A percentile compares a stretch with the other conserved stretches of the same genome.
Conservation (phyloP, 345 rosid species). For the Murraya koenigii region DNA sequence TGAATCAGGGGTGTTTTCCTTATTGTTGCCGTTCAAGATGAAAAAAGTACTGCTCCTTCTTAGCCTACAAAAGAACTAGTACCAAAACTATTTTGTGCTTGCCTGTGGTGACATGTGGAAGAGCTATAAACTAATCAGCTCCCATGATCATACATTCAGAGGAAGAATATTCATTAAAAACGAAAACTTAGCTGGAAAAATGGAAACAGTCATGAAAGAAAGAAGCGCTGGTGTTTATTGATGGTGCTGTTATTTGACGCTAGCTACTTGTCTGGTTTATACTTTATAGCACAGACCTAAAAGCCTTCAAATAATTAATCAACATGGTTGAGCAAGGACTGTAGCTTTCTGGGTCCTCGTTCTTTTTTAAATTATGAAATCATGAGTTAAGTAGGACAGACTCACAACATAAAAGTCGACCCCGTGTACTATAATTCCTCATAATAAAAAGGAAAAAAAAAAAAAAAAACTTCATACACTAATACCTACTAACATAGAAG, state of each 20-base stretch:
- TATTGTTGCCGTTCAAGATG: too few species aligned
- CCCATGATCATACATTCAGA: constrained; percentile 2
- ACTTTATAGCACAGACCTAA: background rate
- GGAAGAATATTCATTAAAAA: constrained; percentile 15
- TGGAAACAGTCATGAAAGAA: background rate
- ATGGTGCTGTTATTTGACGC: constrained; percentile 14
- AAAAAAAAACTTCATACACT: too few species aligned
- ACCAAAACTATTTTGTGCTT: background rate
- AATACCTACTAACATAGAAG: too few species aligned
- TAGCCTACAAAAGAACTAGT: background rate
- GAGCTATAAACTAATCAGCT: background rate
- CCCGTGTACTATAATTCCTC: too few species aligned
- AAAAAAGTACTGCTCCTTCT: too few species aligned
- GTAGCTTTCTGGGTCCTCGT: constrained; percentile 5
- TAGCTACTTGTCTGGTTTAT: constrained; percentile 22
- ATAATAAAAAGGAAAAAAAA: too few species aligned
- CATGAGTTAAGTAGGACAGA: too few species aligned
- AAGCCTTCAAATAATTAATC: background rate
- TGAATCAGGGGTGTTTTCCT: background rate
- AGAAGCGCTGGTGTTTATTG: constrained; percentile 10
- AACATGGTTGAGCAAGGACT: constrained; percentile 2
- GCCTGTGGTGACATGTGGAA: constrained; percentile 13
- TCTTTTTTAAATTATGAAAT: too few species aligned
- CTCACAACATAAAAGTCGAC: too few species aligned
- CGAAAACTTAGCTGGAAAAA: constrained; percentile 6